These are phyloP conservation scores for Mortierella sp. DNA, from an alignment of 371 early-diverging fungal species.

Conservation along the genomic window DNA sequence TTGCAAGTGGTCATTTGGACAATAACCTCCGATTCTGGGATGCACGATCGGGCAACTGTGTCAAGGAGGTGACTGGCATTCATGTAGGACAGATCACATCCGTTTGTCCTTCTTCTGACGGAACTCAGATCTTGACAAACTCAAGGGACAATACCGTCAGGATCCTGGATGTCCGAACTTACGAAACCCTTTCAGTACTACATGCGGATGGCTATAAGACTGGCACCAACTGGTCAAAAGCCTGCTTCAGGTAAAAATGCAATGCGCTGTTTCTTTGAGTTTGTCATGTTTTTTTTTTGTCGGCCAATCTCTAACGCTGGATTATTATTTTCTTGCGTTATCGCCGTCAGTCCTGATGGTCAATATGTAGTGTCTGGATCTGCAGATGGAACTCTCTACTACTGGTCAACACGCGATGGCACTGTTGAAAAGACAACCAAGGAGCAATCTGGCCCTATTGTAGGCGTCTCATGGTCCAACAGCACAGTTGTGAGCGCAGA, in stretches of 20 bases:
- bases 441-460: conserved; percentile 63
- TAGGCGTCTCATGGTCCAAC: conserved; percentile 78
- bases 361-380: conserved; percentile 87
- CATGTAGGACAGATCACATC: conserved; percentile 93
- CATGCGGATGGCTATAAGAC: conserved; percentile 82
- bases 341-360: conserved; percentile 82
- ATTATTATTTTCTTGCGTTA: conserved; percentile 4
- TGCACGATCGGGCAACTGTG: conserved; percentile 81
- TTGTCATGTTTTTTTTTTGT: background rate
- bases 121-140: conserved; percentile 84
- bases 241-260: conserved; percentile 77
- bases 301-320: background rate
- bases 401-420: conserved; percentile 60
- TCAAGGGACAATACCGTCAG: conserved; percentile 94
- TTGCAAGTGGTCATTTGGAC: conserved; percentile 95
- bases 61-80: conserved; percentile 85
- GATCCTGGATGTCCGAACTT: conserved; percentile 85
- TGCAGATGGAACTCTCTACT: conserved; percentile 59
- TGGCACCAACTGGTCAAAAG: conserved; percentile 90
- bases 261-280: conserved; percentile 1
- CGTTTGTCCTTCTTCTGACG: conserved; percentile 82
- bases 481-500: conserved; percentile 79
- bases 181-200: conserved; percentile 76
- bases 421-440: conserved; percentile 59
- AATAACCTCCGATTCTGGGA: conserved; percentile 94